phyloP scores from a whole-genome alignment of 225 moss, liverwort and hornwort genomes.

The Bryoerythrophyllum caledonicum region DNA sequence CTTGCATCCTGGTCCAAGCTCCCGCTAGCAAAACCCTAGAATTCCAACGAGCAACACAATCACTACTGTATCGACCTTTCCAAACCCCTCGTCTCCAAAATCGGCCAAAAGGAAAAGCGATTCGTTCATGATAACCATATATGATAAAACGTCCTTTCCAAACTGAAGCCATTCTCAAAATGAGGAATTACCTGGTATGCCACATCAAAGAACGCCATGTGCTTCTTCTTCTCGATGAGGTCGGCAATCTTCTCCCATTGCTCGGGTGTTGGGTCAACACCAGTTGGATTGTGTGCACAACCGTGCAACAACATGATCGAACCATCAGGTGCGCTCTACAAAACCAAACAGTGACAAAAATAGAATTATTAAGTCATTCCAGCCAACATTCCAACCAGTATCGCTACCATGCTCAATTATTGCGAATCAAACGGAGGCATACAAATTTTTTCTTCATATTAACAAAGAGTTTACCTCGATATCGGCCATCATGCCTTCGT shows the following conservation, averaged over 20 bases:
- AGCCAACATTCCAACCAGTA: not conserved
- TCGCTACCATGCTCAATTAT: not conserved
- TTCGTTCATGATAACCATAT: not conserved
- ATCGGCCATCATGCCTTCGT: constrained; percentile 78
- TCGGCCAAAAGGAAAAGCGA: not conserved
- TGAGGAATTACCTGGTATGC: constrained; percentile 86
- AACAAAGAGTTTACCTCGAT: constrained; percentile 47
- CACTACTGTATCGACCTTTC: not conserved
- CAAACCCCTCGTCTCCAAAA: not conserved
- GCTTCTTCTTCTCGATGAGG: constrained; percentile 68
- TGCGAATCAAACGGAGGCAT: not conserved
- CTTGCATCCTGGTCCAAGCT: constrained; percentile 83
- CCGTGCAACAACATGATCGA: constrained; percentile 83
- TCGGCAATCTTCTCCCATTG: constrained; percentile 89
- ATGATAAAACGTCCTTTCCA: not conserved
- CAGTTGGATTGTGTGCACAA: constrained; percentile 96
- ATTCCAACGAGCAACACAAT: not conserved
- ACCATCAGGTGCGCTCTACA: constrained; percentile 77
- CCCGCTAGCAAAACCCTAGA: constrained; percentile 88
- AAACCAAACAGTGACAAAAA: constrained; percentile 1
- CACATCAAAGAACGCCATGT: constrained; percentile 85
- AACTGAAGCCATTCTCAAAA: not conserved
- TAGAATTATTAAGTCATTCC: not conserved
- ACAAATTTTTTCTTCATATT: not conserved
- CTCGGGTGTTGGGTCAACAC: constrained; percentile 86